Evolutionary conservation across 257 asterid genomes (phyloP).

Genomic region (Nicotiana obtusifolia): DNA sequence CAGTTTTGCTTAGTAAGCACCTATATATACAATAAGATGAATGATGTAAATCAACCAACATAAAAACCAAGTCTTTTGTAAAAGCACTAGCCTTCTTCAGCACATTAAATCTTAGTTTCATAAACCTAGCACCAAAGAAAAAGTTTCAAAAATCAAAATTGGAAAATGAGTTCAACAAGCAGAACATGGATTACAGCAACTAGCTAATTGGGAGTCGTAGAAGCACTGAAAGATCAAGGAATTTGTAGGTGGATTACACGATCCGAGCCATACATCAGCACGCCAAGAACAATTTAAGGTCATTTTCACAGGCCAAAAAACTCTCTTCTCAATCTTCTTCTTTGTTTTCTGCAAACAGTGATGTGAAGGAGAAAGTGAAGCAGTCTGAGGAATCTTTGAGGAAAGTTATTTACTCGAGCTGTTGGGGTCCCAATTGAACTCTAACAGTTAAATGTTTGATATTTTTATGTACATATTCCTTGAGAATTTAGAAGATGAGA

Average conservation of each 20-base stretch:
- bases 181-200: constrained; percentile 24
- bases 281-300: constrained; percentile 8
- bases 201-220: constrained; percentile 15
- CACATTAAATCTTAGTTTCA: too few species aligned
- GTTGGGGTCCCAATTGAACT: constrained; percentile 26
- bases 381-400: constrained; percentile 26
- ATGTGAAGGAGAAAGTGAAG: background rate
- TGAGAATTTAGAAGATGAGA: too few species aligned
- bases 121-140: too few species aligned
- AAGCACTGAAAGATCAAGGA: constrained; percentile 29
- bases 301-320: constrained; percentile 14
- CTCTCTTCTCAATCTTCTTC: constrained; percentile 7
- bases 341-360: background rate
- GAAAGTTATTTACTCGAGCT: constrained; percentile 26
- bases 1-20: background rate
- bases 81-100: too few species aligned
- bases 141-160: background rate
- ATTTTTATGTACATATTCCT: background rate
- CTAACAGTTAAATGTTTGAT: background rate
- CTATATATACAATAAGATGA: background rate
- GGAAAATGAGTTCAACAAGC: constrained; percentile 18
- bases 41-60: too few species aligned
- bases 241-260: constrained; percentile 19
- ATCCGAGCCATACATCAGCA: constrained; percentile 5
- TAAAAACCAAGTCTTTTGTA: too few species aligned